Conservation (phyloP, 225 moss, liverwort and hornwort genomes). For the Thuidium tamariscinum region DNA sequence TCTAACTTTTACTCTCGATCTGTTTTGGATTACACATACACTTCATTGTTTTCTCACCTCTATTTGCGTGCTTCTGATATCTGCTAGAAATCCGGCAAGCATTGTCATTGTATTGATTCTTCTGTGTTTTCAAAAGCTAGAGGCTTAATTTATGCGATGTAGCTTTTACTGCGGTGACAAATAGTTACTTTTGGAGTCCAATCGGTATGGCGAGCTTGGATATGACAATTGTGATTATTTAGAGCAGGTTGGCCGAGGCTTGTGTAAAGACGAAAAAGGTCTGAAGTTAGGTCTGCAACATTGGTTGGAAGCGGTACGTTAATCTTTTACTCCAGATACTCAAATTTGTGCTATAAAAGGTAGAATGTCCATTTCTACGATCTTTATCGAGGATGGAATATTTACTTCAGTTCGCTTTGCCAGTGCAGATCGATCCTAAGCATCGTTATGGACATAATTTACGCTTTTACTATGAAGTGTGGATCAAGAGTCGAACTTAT, state of each 20-base stretch:
- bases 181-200: neutral
- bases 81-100: neutral
- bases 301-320: conserved; percentile 93
- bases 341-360: neutral
- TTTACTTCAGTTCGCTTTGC: neutral
- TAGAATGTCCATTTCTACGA: neutral
- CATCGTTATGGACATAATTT: conserved; percentile 96
- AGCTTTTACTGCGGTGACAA: neutral
- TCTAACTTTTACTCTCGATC: neutral
- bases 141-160: neutral
- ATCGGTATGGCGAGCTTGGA: neutral
- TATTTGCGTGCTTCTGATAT: neutral
- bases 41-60: neutral
- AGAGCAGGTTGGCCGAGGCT: conserved; percentile 77
- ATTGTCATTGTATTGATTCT: neutral
- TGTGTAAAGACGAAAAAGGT: conserved; percentile 64
- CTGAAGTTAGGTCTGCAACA: conserved; percentile 74
- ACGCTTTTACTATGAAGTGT: conserved; percentile 55
- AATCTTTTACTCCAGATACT: neutral
- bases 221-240: neutral
- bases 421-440: conserved; percentile 68
- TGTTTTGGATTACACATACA: neutral
- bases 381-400: neutral
- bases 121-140: neutral
- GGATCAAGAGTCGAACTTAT: conserved; percentile 53